Conservation (phyloP, 345 rosid genomes). For the Salix suchowensis region DNA sequence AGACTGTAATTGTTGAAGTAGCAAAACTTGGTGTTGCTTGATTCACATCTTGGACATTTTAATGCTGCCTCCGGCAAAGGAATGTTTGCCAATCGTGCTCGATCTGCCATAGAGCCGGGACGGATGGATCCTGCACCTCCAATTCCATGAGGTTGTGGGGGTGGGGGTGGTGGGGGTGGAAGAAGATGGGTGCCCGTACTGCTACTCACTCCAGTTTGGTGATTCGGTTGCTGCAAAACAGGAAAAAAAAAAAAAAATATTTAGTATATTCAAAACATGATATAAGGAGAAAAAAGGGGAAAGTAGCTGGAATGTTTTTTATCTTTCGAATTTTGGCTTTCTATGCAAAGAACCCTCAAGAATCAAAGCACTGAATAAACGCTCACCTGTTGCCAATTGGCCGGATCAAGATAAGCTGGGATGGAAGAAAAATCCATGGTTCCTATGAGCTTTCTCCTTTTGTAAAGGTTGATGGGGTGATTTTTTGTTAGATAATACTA, state of each 20-base stretch:
- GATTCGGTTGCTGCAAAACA: constrained; percentile 42
- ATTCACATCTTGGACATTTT: constrained; percentile 93
- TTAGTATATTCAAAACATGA: constrained; percentile 53
- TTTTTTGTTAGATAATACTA: constrained; percentile 26
- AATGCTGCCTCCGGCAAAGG: constrained; percentile 71
- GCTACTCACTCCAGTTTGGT: constrained; percentile 27
- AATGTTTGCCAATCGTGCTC: constrained; percentile 80
- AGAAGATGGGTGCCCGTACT: constrained; percentile 23
- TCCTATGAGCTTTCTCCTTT: constrained; percentile 35
- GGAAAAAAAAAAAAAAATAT: constrained; percentile 35
- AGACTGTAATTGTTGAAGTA: constrained; percentile 97
- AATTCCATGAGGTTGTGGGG: constrained; percentile 48
- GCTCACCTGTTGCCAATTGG: constrained; percentile 95
- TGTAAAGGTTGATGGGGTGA: constrained; percentile 38
- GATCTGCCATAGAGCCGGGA: constrained; percentile 89
- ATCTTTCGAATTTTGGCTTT: constrained; percentile 40
- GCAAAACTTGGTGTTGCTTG: constrained; percentile 90
- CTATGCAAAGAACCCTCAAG: constrained; percentile 19
- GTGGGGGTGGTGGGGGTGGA: constrained; percentile 27
- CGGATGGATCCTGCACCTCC: constrained; percentile 61
- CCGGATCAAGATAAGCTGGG: constrained; percentile 94
- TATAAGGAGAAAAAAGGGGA: constrained; percentile 29
- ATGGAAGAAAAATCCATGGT: constrained; percentile 85
- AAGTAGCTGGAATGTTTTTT: constrained; percentile 31
- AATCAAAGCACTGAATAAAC: constrained; percentile 9